Evolutionary conservation across 441 rosid genomes (phyloP).

Genomic region (Dalechampia spathulata): DNA sequence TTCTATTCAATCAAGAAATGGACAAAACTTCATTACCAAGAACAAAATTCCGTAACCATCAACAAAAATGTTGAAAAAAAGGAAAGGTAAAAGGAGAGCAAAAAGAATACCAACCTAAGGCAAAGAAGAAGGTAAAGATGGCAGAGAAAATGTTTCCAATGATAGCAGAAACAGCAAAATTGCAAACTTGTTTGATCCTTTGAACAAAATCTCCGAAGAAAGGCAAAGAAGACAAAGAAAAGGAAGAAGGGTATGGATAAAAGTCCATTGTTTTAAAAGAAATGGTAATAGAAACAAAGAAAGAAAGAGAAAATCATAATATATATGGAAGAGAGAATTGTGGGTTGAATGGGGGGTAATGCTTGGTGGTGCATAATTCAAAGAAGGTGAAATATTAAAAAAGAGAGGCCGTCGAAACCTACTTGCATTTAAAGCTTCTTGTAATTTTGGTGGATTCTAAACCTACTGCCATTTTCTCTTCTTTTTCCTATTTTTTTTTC

Average conservation of each 20-base stretch:
- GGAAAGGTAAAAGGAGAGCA: too few relatives aligned
- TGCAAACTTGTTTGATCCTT: conserved; percentile 49
- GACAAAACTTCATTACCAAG: too few relatives aligned
- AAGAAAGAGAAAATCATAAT: not conserved
- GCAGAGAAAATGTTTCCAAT: conserved; percentile 85
- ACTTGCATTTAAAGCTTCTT: conserved; percentile 60
- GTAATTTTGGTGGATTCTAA: too few relatives aligned
- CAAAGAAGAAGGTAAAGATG: conserved; percentile 93
- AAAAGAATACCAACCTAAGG: conserved; percentile 52
- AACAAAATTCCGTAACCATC: too few relatives aligned
- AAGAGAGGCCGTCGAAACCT: conserved; percentile 22
- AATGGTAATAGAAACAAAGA: not conserved
- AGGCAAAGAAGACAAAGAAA: conserved; percentile 33
- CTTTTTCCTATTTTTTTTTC: conserved; percentile 16
- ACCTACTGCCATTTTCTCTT: too few relatives aligned
- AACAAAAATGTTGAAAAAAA: too few relatives aligned
- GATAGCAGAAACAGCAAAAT: conserved; percentile 65
- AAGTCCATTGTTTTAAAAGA: conserved; percentile 28
- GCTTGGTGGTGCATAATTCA: conserved; percentile 35
- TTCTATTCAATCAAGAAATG: conserved; percentile 3
- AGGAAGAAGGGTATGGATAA: conserved; percentile 46
- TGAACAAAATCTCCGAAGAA: conserved; percentile 46
- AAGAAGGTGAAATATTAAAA: not conserved
- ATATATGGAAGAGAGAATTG: not conserved
- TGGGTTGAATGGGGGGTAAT: conserved; percentile 7